Evolutionary conservation across 495 filamentous ascomycete species (phyloP).

Genomic region (Penicillium arizonense): DNA sequence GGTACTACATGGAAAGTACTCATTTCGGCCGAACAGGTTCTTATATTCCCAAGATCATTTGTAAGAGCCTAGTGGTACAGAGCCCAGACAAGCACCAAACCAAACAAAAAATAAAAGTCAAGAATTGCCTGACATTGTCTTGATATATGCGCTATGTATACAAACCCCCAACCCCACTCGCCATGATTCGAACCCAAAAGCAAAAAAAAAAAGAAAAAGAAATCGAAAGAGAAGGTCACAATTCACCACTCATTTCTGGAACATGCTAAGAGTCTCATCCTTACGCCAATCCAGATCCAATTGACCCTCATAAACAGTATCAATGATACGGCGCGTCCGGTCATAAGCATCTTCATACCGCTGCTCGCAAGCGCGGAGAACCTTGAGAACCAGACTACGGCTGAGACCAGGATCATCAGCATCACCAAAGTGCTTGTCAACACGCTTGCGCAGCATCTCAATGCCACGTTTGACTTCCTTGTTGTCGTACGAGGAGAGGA

Average conservation of each 20-base stretch:
- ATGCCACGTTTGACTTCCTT: constrained; percentile 84
- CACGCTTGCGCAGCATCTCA: constrained; percentile 79
- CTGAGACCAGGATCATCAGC: constrained; percentile 71
- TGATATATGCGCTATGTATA: no score
- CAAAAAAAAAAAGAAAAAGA: constrained; percentile 8
- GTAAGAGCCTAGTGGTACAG: no score
- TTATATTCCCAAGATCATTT: no score
- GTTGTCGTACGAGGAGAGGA: constrained; percentile 72
- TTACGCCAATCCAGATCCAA: constrained; percentile 61
- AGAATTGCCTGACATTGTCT: no score
- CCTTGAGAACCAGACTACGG: constrained; percentile 68
- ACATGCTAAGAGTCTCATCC: constrained; percentile 55
- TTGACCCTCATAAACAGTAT: constrained; percentile 62
- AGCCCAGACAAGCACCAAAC: no score
- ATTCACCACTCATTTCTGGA: constrained; percentile 39
- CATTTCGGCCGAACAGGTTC: no score
- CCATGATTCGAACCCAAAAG: not conserved
- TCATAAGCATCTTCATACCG: constrained; percentile 75
- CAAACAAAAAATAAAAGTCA: no score
- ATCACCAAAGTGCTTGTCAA: constrained; percentile 95
- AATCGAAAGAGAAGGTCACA: constrained; percentile 10
- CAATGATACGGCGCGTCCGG: constrained; percentile 60
- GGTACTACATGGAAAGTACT: no score
- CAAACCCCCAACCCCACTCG: no score
- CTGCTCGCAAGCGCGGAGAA: constrained; percentile 76